These are phyloP conservation scores for Plenodomus biglobosus DNA, from an alignment of 2,329 filamentous ascomycete species.

Conservation along the genomic window DNA sequence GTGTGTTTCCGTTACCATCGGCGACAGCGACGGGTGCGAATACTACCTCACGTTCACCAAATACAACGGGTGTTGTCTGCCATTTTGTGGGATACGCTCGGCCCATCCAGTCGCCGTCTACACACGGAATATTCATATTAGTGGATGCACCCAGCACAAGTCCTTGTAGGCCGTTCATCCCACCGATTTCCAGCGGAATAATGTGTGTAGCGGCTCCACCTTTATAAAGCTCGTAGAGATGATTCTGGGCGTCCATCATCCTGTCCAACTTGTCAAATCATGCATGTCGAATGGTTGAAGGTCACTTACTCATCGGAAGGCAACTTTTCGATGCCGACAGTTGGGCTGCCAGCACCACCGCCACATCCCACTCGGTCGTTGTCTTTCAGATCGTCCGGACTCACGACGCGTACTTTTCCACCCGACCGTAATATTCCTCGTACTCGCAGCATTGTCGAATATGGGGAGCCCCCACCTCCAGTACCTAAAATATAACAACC, in stretches of 20 bases:
- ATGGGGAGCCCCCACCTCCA: slow-evolving; percentile 53
- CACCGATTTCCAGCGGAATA: slow-evolving; percentile 51
- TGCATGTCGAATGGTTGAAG: not conserved
- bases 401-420: slow-evolving; percentile 46
- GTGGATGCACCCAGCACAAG: slow-evolving; percentile 42
- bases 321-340: slow-evolving; percentile 48
- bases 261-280: slow-evolving; percentile 12
- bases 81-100: slow-evolving; percentile 51
- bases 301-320: slow-evolving; percentile 45
- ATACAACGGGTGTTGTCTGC: slow-evolving; percentile 49
- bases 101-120: slow-evolving; percentile 55
- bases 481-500: slow-evolving; percentile 55
- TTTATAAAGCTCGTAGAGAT: slow-evolving; percentile 38
- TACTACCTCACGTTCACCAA: slow-evolving; percentile 44
- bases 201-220: slow-evolving; percentile 40
- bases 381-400: slow-evolving; percentile 48
- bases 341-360: slow-evolving; percentile 50
- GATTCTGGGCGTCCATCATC: slow-evolving; percentile 43
- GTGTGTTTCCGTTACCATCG: slow-evolving; percentile 48
- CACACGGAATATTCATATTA: slow-evolving; percentile 47
- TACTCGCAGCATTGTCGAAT: slow-evolving; percentile 48
- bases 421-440: slow-evolving; percentile 46
- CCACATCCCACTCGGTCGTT: slow-evolving; percentile 50
- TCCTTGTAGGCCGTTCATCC: slow-evolving; percentile 49
- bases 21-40: slow-evolving; percentile 44